phyloP scores from a whole-genome alignment of 768 basidiomycete species.

The Crucibulum laeve region DNA sequence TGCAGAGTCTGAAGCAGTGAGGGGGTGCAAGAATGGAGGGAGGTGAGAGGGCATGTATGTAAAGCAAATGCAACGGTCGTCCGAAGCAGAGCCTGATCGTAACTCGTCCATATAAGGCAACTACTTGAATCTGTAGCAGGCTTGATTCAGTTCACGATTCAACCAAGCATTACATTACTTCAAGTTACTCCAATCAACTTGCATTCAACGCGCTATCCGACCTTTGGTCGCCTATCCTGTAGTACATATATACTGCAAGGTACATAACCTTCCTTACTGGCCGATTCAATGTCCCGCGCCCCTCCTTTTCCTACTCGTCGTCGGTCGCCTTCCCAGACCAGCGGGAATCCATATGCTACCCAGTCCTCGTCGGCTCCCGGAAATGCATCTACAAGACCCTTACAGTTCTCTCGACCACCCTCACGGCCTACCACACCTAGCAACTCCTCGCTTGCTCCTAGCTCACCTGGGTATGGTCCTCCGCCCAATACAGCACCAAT shows the following conservation, averaged over 20 bases:
- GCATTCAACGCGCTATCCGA: too few species aligned
- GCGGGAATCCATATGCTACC: slow-evolving; percentile 32
- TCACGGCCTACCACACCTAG: slow-evolving; percentile 52
- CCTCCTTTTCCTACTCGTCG: slow-evolving; percentile 55
- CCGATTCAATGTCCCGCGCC: slow-evolving; percentile 48
- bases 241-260: too few species aligned
- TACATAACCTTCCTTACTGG: too few species aligned
- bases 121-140: too few species aligned
- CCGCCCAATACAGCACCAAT: slow-evolving; percentile 36
- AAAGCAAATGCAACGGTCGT: too few species aligned
- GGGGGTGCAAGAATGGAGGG: slow-evolving; percentile 27
- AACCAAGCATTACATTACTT: too few species aligned
- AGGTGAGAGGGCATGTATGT: too few species aligned
- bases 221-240: too few species aligned
- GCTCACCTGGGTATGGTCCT: slow-evolving; percentile 30
- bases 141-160: too few species aligned
- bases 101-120: too few species aligned
- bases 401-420: slow-evolving; percentile 56
- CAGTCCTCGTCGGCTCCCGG: slow-evolving; percentile 30
- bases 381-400: slow-evolving; percentile 40
- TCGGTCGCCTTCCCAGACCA: slow-evolving; percentile 40
- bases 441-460: slow-evolving; percentile 30
- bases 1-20: slow-evolving; percentile 7
- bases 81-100: too few species aligned
- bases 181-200: too few species aligned